phyloP scores from a whole-genome alignment of 1,139 yeast species.

The Magnusiomyces magnusii region DNA sequence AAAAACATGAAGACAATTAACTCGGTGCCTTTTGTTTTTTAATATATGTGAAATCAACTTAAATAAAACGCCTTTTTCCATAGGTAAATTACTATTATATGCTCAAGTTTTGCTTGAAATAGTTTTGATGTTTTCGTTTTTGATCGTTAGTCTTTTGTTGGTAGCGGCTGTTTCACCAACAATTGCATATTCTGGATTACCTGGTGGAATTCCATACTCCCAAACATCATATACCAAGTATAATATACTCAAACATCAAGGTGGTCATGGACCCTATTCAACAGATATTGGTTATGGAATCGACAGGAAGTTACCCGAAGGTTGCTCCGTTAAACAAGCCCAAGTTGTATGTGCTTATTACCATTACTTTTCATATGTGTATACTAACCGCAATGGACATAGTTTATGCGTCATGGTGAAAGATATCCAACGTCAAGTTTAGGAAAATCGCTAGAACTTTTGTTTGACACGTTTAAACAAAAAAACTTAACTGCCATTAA shows the following conservation, averaged over 20 bases:
- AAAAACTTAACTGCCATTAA: conserved; percentile 23
- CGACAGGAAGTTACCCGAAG: conserved; percentile 39
- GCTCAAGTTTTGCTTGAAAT: no score
- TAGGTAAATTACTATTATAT: no score
- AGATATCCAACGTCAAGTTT: conserved; percentile 45
- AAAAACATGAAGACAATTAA: no score
- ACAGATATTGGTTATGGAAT: conserved; percentile 40
- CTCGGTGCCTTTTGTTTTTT: no score
- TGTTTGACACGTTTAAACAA: conserved; percentile 7
- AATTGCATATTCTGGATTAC: background rate
- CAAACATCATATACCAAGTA: conserved; percentile 30
- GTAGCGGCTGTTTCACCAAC: background rate
- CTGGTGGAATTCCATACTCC: background rate
- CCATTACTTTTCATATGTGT: background rate
- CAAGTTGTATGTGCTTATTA: conserved; percentile 32
- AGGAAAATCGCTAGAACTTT: conserved; percentile 1
- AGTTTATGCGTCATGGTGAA: conserved; percentile 63
- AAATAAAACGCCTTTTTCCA: no score
- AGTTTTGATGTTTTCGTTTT: no score
- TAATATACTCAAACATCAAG: conserved; percentile 34
- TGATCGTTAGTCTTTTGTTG: background rate
- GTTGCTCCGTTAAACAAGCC: conserved; percentile 56
- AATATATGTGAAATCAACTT: no score
- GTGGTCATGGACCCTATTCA: conserved; percentile 42
- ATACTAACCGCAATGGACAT: background rate